These are phyloP conservation scores for Neonectria neomacrospora DNA, from an alignment of 2,329 filamentous ascomycete species.

Conservation along the genomic window DNA sequence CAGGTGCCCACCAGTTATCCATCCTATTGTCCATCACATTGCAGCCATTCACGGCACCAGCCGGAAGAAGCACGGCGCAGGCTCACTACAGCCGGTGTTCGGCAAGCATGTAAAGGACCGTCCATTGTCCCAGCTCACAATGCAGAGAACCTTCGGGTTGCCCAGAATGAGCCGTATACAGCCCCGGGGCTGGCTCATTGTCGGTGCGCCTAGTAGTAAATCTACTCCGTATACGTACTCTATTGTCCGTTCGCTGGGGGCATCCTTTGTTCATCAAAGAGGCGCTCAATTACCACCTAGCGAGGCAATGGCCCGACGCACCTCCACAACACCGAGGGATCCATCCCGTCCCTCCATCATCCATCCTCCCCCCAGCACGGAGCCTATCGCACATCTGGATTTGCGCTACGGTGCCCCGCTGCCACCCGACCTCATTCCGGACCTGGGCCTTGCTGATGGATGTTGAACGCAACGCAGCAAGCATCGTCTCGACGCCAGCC, in stretches of 20 bases:
- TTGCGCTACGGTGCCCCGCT: conserved; percentile 23
- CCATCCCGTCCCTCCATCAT: conserved; percentile 24
- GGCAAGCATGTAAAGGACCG: conserved; percentile 35
- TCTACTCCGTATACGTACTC: background rate
- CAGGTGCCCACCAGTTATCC: conserved; percentile 15
- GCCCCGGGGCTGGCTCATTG: background rate
- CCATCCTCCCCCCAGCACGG: conserved; percentile 10
- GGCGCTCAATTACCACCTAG: conserved; percentile 6
- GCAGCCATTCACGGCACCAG: conserved; percentile 20
- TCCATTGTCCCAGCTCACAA: conserved; percentile 19
- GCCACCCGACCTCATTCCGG: conserved; percentile 32
- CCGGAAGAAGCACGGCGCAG: conserved; percentile 33
- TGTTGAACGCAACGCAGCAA: conserved; percentile 28
- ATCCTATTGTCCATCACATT: background rate
- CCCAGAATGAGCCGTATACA: background rate
- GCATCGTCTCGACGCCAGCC: conserved; percentile 20
- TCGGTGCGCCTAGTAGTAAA: background rate
- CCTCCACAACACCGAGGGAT: conserved; percentile 25
- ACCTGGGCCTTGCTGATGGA: conserved; percentile 26
- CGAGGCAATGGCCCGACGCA: conserved; percentile 18
- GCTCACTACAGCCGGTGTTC: conserved; percentile 35
- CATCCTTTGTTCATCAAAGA: conserved; percentile 1
- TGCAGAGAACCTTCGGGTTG: conserved; percentile 11
- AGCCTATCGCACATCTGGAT: conserved; percentile 18
- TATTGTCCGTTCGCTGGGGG: conserved; percentile 1